Evolutionary conservation across 2,329 filamentous ascomycete species (phyloP).

Genomic region (Blastomyces silverae): DNA sequence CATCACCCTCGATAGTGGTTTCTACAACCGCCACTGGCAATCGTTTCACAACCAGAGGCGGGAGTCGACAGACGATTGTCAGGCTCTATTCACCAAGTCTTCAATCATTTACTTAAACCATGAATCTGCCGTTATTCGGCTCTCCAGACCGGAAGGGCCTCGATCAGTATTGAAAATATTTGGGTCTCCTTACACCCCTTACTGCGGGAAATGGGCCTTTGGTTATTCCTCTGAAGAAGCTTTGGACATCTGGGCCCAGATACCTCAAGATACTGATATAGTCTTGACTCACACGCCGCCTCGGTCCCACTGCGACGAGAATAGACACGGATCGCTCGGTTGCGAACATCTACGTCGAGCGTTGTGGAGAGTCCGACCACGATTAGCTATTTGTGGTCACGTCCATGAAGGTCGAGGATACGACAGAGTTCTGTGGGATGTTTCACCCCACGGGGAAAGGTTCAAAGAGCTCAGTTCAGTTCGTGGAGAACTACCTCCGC

Average conservation of each 20-base stretch:
- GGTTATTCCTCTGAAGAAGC: constrained; percentile 45
- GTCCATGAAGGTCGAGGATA: constrained; percentile 52
- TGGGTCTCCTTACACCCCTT: constrained; percentile 51
- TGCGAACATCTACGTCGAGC: constrained; percentile 44
- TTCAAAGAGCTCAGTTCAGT: constrained; percentile 17
- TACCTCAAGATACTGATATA: constrained; percentile 48
- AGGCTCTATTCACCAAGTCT: constrained; percentile 37
- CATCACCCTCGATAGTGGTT: constrained; percentile 47
- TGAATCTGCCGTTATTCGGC: constrained; percentile 39
- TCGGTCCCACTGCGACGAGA: constrained; percentile 44
- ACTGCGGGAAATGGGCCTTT: constrained; percentile 48
- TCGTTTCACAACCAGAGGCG: constrained; percentile 41
- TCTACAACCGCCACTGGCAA: constrained; percentile 40
- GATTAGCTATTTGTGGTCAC: constrained; percentile 53
- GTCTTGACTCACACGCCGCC: constrained; percentile 54
- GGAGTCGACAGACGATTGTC: constrained; percentile 43
- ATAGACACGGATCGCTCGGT: constrained; percentile 36
- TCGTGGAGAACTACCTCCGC: constrained; percentile 34
- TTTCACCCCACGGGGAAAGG: constrained; percentile 4
- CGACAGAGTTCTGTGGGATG: constrained; percentile 46
- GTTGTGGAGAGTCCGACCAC: constrained; percentile 45
- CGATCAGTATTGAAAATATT: constrained; percentile 50
- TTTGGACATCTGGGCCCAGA: constrained; percentile 43
- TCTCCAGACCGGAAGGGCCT: constrained; percentile 43
- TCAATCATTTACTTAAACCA: constrained; percentile 50